Evolutionary conservation across 1,139 yeast genomes (phyloP).

Genomic region (Protomyces inundatus): DNA sequence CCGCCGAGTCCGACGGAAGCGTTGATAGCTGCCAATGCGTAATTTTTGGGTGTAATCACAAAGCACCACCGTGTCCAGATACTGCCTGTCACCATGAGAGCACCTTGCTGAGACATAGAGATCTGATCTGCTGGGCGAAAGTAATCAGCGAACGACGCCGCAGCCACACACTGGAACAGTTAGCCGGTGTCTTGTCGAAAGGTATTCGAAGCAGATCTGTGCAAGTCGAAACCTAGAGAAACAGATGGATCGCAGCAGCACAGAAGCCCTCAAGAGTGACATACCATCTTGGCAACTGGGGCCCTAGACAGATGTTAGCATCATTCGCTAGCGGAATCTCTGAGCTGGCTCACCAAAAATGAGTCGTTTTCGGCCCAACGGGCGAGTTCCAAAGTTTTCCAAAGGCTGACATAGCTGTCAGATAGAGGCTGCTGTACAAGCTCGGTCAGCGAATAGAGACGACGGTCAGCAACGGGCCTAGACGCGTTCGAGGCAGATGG

Average conservation of each 20-base stretch:
- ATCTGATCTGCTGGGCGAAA: conserved; percentile 28
- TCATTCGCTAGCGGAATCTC: too few species aligned
- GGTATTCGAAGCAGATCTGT: not conserved
- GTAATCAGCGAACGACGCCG: conserved; percentile 29
- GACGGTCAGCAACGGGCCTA: too few species aligned
- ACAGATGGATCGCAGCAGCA: not conserved
- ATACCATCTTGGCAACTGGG: not conserved
- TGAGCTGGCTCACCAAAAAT: not conserved
- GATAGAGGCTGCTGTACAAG: not conserved
- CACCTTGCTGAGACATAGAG: conserved; percentile 37
- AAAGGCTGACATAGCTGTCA: not conserved
- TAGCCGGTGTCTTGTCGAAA: not conserved
- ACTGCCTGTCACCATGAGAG: conserved; percentile 83
- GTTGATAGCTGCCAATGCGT: conserved; percentile 83
- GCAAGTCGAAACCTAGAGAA: not conserved
- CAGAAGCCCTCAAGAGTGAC: not conserved
- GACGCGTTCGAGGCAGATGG: too few species aligned
- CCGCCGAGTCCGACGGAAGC: conserved; percentile 91
- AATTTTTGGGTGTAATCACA: conserved; percentile 84
- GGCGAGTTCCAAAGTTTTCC: conserved; percentile 17
- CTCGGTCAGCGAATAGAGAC: too few species aligned
- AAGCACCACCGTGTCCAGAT: conserved; percentile 99
- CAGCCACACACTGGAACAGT: conserved; percentile 9
- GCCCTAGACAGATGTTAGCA: not conserved
- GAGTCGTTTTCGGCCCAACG: conserved; percentile 18